Evolutionary conservation across 257 asterid genomes (phyloP).

Genomic region (Penstemon eatonii): DNA sequence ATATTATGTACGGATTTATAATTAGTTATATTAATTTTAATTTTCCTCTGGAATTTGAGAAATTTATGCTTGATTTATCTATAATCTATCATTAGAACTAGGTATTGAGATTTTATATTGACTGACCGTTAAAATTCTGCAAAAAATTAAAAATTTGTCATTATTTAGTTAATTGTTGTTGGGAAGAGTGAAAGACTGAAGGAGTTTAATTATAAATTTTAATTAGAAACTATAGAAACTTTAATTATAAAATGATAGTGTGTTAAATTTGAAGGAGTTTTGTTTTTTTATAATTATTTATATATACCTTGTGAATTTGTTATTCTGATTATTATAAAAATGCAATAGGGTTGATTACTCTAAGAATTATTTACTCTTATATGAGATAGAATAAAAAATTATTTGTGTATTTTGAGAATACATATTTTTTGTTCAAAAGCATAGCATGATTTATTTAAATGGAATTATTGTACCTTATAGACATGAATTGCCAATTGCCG

Average conservation of each 20-base stretch:
- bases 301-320: no score
- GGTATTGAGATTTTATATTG: neutral
- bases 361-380: no score
- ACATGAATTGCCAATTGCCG: neutral
- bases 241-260: no score
- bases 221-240: no score
- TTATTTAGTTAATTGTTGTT: no score
- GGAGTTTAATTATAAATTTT: no score
- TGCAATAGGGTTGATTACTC: no score
- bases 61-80: constrained; percentile 4
- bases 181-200: no score
- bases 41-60: neutral
- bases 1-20: constrained; percentile 1
- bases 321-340: no score
- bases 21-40: neutral
- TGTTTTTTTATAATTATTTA: no score
- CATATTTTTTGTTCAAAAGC: neutral
- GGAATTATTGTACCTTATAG: neutral
- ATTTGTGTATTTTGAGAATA: neutral
- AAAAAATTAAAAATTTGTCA: neutral
- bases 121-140: neutral
- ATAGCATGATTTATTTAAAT: neutral
- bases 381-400: no score
- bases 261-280: no score
- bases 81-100: neutral